phyloP scores from a whole-genome alignment of 306 rosid species.

The Cicer yamashitae region DNA sequence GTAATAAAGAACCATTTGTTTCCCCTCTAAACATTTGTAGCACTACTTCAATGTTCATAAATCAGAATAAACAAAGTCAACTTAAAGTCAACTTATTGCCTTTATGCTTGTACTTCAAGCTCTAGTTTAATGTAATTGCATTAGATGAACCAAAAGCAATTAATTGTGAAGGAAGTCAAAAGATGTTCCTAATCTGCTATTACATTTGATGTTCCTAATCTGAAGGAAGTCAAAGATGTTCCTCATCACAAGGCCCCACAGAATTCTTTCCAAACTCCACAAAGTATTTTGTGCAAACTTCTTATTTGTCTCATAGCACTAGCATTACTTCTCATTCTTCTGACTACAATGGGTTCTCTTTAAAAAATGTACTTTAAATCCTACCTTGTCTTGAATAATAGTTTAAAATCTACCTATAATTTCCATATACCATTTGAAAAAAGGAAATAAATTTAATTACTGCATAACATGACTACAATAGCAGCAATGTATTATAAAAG shows the following conservation, averaged over 20 bases:
- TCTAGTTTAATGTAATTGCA: neutral
- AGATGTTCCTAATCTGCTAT: neutral
- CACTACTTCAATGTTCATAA: neutral
- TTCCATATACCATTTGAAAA: neutral
- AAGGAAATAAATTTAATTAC: neutral
- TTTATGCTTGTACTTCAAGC: neutral
- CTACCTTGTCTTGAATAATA: neutral
- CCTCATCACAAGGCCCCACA: neutral
- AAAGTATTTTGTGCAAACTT: neutral
- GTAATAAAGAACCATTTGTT: neutral
- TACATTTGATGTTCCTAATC: neutral
- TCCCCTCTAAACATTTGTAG: neutral
- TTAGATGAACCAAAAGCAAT: constrained; percentile 4
- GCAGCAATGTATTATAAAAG: neutral
- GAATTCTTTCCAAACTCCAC: neutral
- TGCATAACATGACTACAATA: constrained; percentile 12
- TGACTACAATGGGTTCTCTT: neutral
- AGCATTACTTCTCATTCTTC: neutral
- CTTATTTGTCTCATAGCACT: neutral
- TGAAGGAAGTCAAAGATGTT: neutral
- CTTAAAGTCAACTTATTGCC: neutral
- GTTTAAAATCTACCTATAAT: constrained; percentile 7
- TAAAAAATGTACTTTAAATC: neutral
- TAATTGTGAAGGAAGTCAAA: neutral
- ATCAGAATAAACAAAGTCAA: neutral